Percentiles rank a stretch among this genome's conserved stretches.
phyloP scores from a whole-genome alignment of 106 monocot species.

The Dactylorhiza incarnata region DNA sequence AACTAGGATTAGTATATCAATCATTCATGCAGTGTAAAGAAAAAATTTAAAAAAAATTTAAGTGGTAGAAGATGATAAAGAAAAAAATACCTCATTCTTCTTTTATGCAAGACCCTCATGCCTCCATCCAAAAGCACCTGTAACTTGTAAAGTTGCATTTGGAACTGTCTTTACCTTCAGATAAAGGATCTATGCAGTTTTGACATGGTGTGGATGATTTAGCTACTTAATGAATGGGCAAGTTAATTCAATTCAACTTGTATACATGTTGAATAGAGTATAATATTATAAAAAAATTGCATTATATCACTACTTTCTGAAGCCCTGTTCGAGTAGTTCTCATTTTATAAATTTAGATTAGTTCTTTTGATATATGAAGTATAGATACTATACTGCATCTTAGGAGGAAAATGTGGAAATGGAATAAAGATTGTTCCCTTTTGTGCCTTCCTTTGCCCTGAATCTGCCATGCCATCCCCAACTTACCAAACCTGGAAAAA shows the following conservation, averaged over 20 bases:
- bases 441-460: too few species aligned
- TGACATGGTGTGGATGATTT: not conserved
- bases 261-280: not conserved
- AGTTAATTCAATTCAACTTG: not conserved
- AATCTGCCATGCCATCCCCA: too few species aligned
- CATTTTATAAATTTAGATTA: too few species aligned
- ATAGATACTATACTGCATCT: not conserved
- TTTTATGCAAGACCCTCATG: constrained; percentile 93
- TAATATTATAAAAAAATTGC: not conserved
- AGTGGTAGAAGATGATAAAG: not conserved
- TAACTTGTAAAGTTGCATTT: constrained; percentile 99
- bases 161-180: constrained; percentile 48
- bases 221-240: not conserved
- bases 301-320: not conserved
- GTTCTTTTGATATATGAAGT: not conserved
- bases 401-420: not conserved
- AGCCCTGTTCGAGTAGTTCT: too few species aligned
- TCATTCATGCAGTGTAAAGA: not conserved
- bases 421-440: too few species aligned
- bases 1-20: not conserved
- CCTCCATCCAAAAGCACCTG: constrained; percentile 99
- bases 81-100: constrained; percentile 83
- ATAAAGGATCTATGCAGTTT: not conserved
- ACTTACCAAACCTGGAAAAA: too few species aligned
- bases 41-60: not conserved